Base-by-base conservation (phyloP, 225 moss, liverwort and hornwort genomes). In the Lunularia cruciata region DNA sequence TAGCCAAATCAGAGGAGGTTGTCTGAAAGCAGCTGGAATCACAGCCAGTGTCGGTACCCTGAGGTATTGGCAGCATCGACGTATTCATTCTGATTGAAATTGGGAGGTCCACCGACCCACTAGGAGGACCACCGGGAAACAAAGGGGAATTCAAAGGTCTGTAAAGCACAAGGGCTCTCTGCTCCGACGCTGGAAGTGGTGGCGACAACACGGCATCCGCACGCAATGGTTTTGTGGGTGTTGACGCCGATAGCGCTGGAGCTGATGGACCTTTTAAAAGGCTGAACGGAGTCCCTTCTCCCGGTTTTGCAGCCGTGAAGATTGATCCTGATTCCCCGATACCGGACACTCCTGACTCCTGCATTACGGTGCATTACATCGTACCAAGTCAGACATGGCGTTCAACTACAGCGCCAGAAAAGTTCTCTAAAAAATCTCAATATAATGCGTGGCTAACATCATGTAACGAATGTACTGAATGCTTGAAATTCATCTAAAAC, bases 11-110 rank as follows among this genome's bases (percentile, higher is more conserved):
- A 84, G 86, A 84, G 77, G 82, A 83, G 84, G 81, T 74, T 72
- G 74, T 83, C 77, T 84, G 76, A 80, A 80, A 76, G 84, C 73
- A 86, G 68, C 73, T 82, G 78, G 40, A 68, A 74, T 76, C 63
- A 72, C 84, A 82, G 83, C 80, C 81, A 82, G 85, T 85, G 84
- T 78, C 88, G 83, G 86, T 90, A 94, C 94, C 94, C 87, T 90
- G 92, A 76, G 72, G 89, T 79, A 78, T 73, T 73, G 82, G 76
- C 82, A 91, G 75, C 69, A 83, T 68, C 70, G 79, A 38, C 20
- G 71, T 47, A 60, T 85, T 83, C 74, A 90, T 23, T 73, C 82
- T 76, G 64, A 87, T 77, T 45, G 86, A 75, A 60, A 87, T 73
- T 37, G 86, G 80, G n/a, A 65, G 77, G 47, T 85, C 78, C 63